Conservation (phyloP, 108 stramenopile genomes). For the Fragilaria crotonensis region DNA sequence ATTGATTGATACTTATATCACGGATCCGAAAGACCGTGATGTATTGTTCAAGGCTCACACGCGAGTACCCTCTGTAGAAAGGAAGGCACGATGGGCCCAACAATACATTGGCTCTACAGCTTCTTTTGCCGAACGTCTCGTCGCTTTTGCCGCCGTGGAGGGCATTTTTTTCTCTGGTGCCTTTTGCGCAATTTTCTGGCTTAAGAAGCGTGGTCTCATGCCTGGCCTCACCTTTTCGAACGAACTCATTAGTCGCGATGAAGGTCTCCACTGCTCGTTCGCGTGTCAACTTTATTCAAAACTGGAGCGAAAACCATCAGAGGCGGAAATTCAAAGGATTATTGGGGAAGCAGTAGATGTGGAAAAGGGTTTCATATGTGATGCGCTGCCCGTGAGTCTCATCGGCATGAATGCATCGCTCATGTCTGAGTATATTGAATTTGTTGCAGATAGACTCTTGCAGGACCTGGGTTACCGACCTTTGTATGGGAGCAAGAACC, state of each 20-base stretch:
- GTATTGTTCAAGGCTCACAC: constrained; percentile 66
- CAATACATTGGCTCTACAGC: constrained; percentile 66
- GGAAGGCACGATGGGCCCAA: constrained; percentile 83
- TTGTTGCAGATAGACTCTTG: constrained; percentile 83
- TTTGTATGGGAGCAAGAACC: constrained; percentile 78
- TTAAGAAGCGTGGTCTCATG: constrained; percentile 89
- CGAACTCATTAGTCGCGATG: constrained; percentile 89
- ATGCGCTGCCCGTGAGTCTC: constrained; percentile 83
- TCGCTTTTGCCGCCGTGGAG: constrained; percentile 91
- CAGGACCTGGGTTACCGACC: constrained; percentile 68
- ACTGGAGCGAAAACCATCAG: constrained; percentile 66
- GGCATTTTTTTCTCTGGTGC: constrained; percentile 91
- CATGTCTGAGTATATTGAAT: constrained; percentile 91
- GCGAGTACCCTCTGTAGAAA: constrained; percentile 69
- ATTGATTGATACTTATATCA: constrained; percentile 83
- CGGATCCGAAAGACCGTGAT: constrained; percentile 58
- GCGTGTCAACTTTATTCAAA: constrained; percentile 96
- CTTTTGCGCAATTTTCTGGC: constrained; percentile 89
- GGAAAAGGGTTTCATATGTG: constrained; percentile 87
- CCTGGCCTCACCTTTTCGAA: constrained; percentile 89
- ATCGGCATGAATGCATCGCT: constrained; percentile 89
- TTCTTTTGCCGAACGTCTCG: constrained; percentile 74
- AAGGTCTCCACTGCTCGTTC: constrained; percentile 94
- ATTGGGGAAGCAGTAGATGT: constrained; percentile 86
- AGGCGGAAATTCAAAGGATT: constrained; percentile 70